These are phyloP conservation scores for Zizania palustris DNA, from an alignment of 202 grass and related monocot genomes.

Conservation along the genomic window DNA sequence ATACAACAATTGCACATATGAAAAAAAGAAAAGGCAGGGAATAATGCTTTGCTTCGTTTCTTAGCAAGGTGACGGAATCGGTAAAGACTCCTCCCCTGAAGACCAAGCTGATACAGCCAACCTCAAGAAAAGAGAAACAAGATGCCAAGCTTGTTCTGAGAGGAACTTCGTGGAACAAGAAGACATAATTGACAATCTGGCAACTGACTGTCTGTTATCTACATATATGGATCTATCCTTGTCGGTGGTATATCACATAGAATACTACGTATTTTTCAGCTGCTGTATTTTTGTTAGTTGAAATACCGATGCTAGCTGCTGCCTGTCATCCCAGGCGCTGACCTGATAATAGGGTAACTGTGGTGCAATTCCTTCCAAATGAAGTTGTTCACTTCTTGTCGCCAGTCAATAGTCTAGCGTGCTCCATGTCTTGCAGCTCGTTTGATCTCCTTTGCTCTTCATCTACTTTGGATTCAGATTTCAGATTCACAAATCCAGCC, in stretches of 20 bases:
- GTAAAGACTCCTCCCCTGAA: background rate
- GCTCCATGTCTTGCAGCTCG: background rate
- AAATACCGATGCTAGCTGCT: background rate
- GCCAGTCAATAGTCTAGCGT: background rate
- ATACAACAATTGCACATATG: background rate
- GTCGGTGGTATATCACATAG: background rate
- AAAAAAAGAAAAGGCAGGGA: background rate
- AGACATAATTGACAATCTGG: too few relatives aligned
- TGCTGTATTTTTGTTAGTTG: conserved; percentile 7
- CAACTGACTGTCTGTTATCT: background rate
- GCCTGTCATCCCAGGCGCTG: background rate
- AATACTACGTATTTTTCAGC: background rate
- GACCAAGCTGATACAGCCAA: conserved; percentile 19
- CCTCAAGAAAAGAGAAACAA: background rate
- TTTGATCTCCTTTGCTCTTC: background rate
- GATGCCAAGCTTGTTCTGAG: background rate
- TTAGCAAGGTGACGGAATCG: background rate
- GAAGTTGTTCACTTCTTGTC: conserved; percentile 7
- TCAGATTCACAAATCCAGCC: background rate
- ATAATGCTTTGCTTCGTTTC: conserved; percentile 30
- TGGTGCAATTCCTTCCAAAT: background rate
- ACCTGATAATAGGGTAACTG: background rate
- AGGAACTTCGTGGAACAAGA: background rate
- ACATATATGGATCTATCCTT: background rate
- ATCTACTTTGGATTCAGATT: conserved; percentile 15